Evolutionary conservation across 257 asterid genomes (phyloP).

Genomic region (Plantago elongata): DNA sequence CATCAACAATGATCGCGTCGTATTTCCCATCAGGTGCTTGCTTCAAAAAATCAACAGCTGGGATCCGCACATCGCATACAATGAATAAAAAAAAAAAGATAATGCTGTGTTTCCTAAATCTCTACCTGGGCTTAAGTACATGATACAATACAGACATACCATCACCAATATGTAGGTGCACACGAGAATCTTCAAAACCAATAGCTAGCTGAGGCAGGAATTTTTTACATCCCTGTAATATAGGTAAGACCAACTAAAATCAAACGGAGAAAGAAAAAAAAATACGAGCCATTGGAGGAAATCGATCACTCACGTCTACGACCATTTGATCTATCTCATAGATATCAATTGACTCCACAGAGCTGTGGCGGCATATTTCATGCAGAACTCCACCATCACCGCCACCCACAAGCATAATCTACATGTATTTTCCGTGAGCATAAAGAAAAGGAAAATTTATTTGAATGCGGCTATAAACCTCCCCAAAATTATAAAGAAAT

Average conservation of each 20-base stretch:
- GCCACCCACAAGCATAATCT: constrained; percentile 99
- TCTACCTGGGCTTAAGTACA: not conserved
- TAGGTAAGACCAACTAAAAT: constrained; percentile 1
- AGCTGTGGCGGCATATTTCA: constrained; percentile 82
- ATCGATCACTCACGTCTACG: constrained; percentile 64
- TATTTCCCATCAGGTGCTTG: constrained; percentile 65
- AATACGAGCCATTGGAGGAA: not conserved
- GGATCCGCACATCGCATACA: constrained; percentile 8
- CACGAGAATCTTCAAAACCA: constrained; percentile 94
- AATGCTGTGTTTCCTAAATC: no score
- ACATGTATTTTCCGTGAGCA: constrained; percentile 13
- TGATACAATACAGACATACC: constrained; percentile 40
- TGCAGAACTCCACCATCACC: constrained; percentile 98
- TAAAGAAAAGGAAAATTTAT: not conserved
- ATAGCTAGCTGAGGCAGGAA: constrained; percentile 83
- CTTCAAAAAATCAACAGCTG: constrained; percentile 78
- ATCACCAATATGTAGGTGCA: constrained; percentile 87
- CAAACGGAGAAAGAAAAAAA: not conserved
- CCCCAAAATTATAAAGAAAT: no score
- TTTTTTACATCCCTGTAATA: constrained; percentile 74
- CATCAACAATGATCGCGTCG: constrained; percentile 86
- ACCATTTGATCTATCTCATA: constrained; percentile 97
- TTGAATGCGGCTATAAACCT: no score
- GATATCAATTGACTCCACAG: constrained; percentile 82
- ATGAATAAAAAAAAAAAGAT: not conserved